Base-by-base conservation (phyloP, 2,329 filamentous ascomycete species). In the Fusarium sp. region DNA sequence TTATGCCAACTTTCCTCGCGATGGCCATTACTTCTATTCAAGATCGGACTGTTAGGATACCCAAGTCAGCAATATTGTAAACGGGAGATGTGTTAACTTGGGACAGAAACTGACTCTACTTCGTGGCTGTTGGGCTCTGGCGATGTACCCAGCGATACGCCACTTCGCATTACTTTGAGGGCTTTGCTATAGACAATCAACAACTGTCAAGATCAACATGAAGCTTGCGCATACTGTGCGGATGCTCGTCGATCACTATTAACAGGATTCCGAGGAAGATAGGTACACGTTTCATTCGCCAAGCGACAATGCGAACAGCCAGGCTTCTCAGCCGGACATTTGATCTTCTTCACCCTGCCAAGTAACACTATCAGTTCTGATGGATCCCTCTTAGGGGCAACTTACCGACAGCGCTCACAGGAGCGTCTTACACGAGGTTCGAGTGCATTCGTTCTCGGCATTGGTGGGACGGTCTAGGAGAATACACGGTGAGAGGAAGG, bases 241-340 rank as follows among this genome's bases (percentile, higher is more conserved):
- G 26, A 26, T 26, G 9, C 11, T 26, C 24, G 41, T 2, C 56
- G 15, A 6, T 9, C 45, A 17, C 33, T 19, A 37, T 22, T 48
- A 14, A 48, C 37, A 11, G 62, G 59, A 10, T 63, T 69, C 1
- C 67, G 46, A 2, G 71, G 71, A 1, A 73, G 71, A 52, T 73
- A 73, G 2, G 65, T 46, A 14, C 71, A 73, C 0, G 56, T 48
- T 17, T 70, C 61, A 14, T 62, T 60, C 3, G 70, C 63, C 1
- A 67, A 55, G 7, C 53, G 56, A 26, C 71, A 73, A 40, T 71
- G 70, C 4, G 71, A 72, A 43, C 71, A 73, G 0, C 20, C 54
- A 1, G 71, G 71, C 30, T 73, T 73, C 46, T 73, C 71, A 24
- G 71, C 67, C 5, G 71, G 68, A 13, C 71, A 73, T 46, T 73